A percentile compares a stretch with the other conserved stretches of the same genome.
Conservation (phyloP, 768 basidiomycete species). For the Tulasnella sp. region DNA sequence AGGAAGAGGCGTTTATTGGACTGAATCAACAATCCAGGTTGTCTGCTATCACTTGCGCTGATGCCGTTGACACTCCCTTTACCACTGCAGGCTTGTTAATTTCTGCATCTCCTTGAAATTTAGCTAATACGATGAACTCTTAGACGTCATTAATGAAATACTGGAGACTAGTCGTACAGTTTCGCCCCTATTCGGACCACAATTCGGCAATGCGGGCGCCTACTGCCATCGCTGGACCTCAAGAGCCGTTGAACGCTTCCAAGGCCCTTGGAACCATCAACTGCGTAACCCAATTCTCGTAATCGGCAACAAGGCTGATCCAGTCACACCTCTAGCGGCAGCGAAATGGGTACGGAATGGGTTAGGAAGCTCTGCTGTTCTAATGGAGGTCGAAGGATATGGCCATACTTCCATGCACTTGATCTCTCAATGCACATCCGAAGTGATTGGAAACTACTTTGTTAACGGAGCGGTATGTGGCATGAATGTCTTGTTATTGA, state of each 20-base stretch:
- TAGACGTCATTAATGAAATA: too few relatives aligned
- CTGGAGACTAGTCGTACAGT: too few relatives aligned
- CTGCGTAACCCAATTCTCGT: not conserved
- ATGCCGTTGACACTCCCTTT: constrained; percentile 7
- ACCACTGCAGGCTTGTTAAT: constrained; percentile 11
- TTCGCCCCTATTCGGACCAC: too few relatives aligned
- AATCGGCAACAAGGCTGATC: not conserved
- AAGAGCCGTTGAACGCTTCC: constrained; percentile 19
- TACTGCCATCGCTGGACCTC: constrained; percentile 23
- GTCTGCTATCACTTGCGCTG: constrained; percentile 13
- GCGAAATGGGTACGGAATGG: not conserved
- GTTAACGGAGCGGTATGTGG: constrained; percentile 3
- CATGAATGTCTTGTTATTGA: too few relatives aligned
- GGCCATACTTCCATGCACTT: constrained; percentile 13
- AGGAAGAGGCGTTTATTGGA: not conserved
- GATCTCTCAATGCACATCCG: constrained; percentile 7
- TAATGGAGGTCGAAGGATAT: constrained; percentile 11
- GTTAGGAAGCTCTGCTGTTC: not conserved
- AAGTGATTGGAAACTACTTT: constrained; percentile 4
- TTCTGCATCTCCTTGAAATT: not conserved
- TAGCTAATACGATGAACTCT: not conserved
- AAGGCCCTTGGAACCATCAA: not conserved
- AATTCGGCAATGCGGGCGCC: not conserved
- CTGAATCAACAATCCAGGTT: not conserved
- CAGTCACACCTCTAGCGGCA: not conserved